phyloP scores from a whole-genome alignment of 2,329 filamentous ascomycete species.

The Aspergillus oerlinghausenensis region DNA sequence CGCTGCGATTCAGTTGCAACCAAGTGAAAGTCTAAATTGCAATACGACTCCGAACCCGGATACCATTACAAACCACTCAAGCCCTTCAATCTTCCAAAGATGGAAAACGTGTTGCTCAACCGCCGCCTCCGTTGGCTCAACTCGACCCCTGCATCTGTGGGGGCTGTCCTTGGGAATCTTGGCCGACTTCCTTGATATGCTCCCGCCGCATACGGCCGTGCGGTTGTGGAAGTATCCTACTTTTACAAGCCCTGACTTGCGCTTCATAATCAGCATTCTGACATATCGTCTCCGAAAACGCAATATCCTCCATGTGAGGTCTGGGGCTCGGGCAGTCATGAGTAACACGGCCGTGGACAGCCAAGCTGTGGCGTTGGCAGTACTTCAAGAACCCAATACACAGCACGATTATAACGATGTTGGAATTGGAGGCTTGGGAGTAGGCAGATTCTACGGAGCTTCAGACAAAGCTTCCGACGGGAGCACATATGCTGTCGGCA shows the following conservation, averaged over 20 bases:
- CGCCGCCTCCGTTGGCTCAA: slow-evolving; percentile 26
- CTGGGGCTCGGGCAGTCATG: slow-evolving; percentile 20
- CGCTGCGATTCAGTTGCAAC: slow-evolving; percentile 58
- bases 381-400: slow-evolving; percentile 15
- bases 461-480: slow-evolving; percentile 21
- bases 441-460: slow-evolving; percentile 29
- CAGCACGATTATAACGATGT: slow-evolving; percentile 31
- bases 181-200: slow-evolving; percentile 62
- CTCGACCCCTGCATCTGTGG: slow-evolving; percentile 59
- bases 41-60: slow-evolving; percentile 50
- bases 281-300: slow-evolving; percentile 54
- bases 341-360: slow-evolving; percentile 30
- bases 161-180: slow-evolving; percentile 64
- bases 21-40: slow-evolving; percentile 58
- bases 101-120: slow-evolving; percentile 25
- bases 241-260: slow-evolving; percentile 60
- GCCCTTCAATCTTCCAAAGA: slow-evolving; percentile 20
- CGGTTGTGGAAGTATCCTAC: slow-evolving; percentile 64
- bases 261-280: slow-evolving; percentile 55
- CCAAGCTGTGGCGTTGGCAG: slow-evolving; percentile 30
- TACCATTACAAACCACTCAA: slow-evolving; percentile 24
- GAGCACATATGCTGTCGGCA: slow-evolving; percentile 35
- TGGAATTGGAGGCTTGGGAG: slow-evolving; percentile 36
- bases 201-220: slow-evolving; percentile 60
- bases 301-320: slow-evolving; percentile 40